Base-by-base conservation (phyloP, 2,329 filamentous ascomycete genomes). In the Fusarium bactridioides region DNA sequence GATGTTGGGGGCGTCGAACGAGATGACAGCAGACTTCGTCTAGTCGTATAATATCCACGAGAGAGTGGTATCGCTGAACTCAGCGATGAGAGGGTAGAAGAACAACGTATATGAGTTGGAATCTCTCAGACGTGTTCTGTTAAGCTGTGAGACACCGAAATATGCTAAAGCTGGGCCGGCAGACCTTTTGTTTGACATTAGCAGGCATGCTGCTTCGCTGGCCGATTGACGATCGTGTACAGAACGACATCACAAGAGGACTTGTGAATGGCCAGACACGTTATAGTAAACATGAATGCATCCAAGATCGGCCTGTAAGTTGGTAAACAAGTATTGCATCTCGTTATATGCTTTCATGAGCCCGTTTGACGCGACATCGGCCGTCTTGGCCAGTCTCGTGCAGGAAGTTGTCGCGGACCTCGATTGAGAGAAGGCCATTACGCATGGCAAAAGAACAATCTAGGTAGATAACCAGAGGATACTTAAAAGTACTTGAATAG, bases 301-400 rank as follows among this genome's bases (percentile, higher is more conserved):
- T 25, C 5, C 0, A 16, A 27, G 3, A 7, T 13, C 4, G 8
- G 3, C 12, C 3, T 4, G 1, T 2, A 0, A 25, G 12, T 19
- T 7, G 15, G 11, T 4, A 7, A 2, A 2, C 3, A 4, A 35
- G 8, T 19, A 10, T 7, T 11, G 0, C 7, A 25, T 7, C 3
- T 11, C 7, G 16, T n/a, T 7, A 4, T 23, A 13, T 7, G 16
- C 4, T 4, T 15, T 7, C 2, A 1, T 15, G n/a, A 15, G 47
- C 29, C n/a, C 12, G 3, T 19, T 51, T 0, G 11, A 4, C n/a
- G 47, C n/a, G 29, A 19, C 4, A 10, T 10, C 16, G 6, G 9
- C n/a, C 47, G 11, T 51, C 29, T 33, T 19, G 47, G 29, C 3
- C 19, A 47, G 44, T 29, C 44, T 47, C 12, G 10, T 48, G 4